phyloP scores from a whole-genome alignment of 2,329 filamentous ascomycete genomes.

The Zasmidium cellare region DNA sequence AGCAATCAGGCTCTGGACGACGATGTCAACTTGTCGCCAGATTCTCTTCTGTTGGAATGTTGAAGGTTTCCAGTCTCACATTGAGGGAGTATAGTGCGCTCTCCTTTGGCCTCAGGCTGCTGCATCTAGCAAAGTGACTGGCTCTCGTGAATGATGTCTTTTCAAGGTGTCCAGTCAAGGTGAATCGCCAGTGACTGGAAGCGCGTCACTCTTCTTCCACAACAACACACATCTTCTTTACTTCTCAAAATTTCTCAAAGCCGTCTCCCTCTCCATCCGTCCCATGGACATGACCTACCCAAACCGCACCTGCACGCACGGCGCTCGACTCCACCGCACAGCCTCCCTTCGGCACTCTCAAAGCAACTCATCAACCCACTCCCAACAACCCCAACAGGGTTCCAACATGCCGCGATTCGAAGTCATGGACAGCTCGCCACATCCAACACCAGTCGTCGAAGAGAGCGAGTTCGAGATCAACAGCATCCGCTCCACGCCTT shows the following conservation, averaged over 20 bases:
- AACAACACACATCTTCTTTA: no score
- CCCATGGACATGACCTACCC: constrained; percentile 6
- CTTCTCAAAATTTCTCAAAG: not conserved
- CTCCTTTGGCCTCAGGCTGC: no score
- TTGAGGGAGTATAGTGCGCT: no score
- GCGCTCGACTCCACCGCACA: constrained; percentile 4
- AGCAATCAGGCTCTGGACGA: no score
- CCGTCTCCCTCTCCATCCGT: not conserved
- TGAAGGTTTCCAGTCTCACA: no score
- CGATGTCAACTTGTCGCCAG: no score
- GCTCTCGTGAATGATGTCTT: no score
- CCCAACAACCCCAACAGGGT: not conserved
- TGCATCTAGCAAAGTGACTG: no score
- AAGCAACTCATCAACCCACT: not conserved
- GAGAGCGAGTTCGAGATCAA: not conserved
- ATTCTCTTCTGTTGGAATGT: no score
- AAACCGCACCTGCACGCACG: constrained; percentile 1
- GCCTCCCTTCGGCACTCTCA: constrained; percentile 4
- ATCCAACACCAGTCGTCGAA: not conserved
- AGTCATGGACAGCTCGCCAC: not conserved
- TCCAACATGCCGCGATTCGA: not conserved
- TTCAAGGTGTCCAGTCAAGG: no score
- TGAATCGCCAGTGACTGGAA: no score
- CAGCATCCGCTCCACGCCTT: constrained; percentile 2
- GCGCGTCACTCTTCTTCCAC: no score